A percentile compares a stretch with the other conserved stretches of the same genome.
These are phyloP conservation scores for Berberis vulgaris DNA, from an alignment of 164 flowering plant genomes.

Conservation along the genomic window DNA sequence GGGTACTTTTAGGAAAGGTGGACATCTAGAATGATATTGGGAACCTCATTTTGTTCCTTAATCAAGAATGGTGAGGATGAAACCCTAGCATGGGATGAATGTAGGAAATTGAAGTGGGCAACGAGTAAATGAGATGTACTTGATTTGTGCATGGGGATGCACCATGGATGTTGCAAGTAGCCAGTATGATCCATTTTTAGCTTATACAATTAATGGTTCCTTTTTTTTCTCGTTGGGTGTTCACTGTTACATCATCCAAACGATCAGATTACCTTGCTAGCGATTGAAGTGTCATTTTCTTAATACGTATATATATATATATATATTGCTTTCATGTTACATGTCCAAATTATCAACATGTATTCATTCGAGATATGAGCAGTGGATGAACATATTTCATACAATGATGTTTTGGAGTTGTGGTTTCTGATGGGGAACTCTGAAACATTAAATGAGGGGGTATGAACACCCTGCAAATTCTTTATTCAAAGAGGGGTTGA, in stretches of 20 bases:
- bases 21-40: constrained; percentile 19
- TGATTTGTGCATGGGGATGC: constrained; percentile 6
- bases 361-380: no score
- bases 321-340: background rate
- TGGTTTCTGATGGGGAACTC: no score
- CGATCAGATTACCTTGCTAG: background rate
- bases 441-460: background rate
- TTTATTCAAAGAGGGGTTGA: constrained; percentile 3
- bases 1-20: constrained; percentile 14
- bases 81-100: constrained; percentile 9
- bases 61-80: constrained; percentile 4
- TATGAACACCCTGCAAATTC: background rate
- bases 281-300: background rate
- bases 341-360: no score
- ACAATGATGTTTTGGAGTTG: no score
- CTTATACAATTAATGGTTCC: constrained; percentile 4
- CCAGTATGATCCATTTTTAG: background rate
- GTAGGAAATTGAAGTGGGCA: constrained; percentile 8
- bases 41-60: constrained; percentile 24
- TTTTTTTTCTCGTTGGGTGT: background rate
- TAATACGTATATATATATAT: background rate
- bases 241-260: background rate
- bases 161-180: constrained; percentile 3
- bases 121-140: constrained; percentile 12
- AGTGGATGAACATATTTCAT: no score